Evolutionary conservation across 257 asterid species (phyloP).

Genomic region (Solanum microdontum): DNA sequence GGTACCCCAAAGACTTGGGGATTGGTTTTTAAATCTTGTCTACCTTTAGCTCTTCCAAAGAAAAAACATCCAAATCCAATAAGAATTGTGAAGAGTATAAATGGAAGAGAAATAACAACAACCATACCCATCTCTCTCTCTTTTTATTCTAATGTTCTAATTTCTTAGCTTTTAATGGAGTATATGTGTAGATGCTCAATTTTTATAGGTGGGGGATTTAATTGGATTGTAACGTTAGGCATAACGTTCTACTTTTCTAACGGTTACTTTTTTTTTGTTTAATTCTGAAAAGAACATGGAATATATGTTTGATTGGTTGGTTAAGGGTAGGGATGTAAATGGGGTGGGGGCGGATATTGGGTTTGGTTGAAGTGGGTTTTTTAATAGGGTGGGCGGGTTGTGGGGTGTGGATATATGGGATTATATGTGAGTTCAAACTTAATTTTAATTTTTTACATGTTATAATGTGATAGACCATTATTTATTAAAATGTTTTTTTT

Average conservation of each 20-base stretch:
- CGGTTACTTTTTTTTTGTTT: slow-evolving; percentile 13
- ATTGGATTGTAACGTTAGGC: slow-evolving; percentile 14
- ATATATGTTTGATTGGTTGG: background rate
- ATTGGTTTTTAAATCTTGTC: slow-evolving; percentile 49
- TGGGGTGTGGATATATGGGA: accelerated
- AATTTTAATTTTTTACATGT: no score
- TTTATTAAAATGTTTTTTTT: no score
- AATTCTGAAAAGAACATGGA: background rate
- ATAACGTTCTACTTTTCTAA: slow-evolving; percentile 31
- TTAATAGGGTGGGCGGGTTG: background rate
- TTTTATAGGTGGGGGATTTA: background rate
- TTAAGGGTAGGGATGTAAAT: background rate
- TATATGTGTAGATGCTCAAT: background rate
- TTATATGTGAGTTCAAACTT: background rate
- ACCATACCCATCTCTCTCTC: slow-evolving; percentile 70
- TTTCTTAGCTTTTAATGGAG: background rate
- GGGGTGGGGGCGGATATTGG: background rate
- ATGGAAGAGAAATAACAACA: slow-evolving; percentile 67
- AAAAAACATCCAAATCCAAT: slow-evolving; percentile 80
- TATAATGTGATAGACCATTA: no score
- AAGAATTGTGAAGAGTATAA: slow-evolving; percentile 53
- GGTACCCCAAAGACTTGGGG: slow-evolving; percentile 77
- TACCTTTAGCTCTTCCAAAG: slow-evolving; percentile 71
- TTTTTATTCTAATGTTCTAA: background rate
- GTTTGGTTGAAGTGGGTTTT: background rate